These are phyloP conservation scores for Pichia sp. DNA, from an alignment of 1,139 yeast genomes.

Conservation along the genomic window DNA sequence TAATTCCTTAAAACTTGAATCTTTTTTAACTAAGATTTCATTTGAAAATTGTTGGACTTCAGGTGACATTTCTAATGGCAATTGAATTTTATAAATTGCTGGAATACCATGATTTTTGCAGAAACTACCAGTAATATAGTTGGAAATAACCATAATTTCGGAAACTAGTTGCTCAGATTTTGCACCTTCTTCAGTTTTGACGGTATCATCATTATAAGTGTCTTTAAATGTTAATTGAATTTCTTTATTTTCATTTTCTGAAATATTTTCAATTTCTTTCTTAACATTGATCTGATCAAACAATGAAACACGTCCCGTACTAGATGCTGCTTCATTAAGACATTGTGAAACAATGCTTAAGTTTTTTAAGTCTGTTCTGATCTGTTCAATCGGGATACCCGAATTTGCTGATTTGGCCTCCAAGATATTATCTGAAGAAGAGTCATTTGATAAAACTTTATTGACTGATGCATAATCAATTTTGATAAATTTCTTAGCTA, in stretches of 20 bases:
- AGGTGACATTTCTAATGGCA: conserved; percentile 27
- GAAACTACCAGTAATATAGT: conserved; percentile 52
- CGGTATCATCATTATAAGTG: conserved; percentile 13
- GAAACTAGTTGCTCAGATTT: conserved; percentile 58
- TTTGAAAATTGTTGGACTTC: conserved; percentile 19
- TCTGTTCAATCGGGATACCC: conserved; percentile 5
- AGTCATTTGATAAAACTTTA: conserved; percentile 29
- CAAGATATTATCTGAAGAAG: conserved; percentile 10
- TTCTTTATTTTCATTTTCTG: conserved; percentile 19
- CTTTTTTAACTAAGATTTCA: conserved; percentile 26
- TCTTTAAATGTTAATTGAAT: conserved; percentile 22
- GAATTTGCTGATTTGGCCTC: conserved; percentile 5
- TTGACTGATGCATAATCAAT: conserved; percentile 49
- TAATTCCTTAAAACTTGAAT: conserved; percentile 21
- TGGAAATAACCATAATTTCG: conserved; percentile 78
- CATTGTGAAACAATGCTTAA: conserved; percentile 32
- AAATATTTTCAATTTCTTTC: conserved; percentile 22
- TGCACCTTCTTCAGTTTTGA: conserved; percentile 8
- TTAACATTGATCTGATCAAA: conserved; percentile 20
- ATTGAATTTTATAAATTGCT: conserved; percentile 51
- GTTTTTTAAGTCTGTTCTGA: conserved; percentile 31
- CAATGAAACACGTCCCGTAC: conserved; percentile 20
- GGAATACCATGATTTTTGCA: conserved; percentile 45
- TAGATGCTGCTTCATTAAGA: conserved; percentile 30
- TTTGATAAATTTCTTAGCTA: conserved; percentile 38